phyloP scores from a whole-genome alignment of 2,329 filamentous ascomycete species.

The Alternaria sp. region DNA sequence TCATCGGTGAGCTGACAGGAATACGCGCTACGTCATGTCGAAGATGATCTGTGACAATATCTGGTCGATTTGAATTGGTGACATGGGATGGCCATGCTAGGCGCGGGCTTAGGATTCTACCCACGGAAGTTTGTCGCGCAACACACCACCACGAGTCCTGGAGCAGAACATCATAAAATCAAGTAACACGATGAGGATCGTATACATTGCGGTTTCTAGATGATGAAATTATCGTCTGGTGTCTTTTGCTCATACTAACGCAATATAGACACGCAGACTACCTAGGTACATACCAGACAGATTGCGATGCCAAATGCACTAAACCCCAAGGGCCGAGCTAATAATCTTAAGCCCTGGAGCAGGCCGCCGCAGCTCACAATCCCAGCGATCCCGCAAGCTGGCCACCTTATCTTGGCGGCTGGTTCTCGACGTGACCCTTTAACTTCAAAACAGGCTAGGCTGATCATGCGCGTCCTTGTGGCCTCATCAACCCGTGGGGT shows the following conservation, averaged over 20 bases:
- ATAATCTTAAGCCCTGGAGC: neutral
- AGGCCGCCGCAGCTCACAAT: neutral
- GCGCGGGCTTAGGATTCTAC: neutral
- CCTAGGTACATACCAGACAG: neutral
- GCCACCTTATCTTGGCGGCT: constrained; percentile 1
- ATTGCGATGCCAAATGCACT: neutral
- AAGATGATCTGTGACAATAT: neutral
- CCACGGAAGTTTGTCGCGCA: neutral
- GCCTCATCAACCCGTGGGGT: constrained; percentile 1
- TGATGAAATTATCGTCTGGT: neutral
- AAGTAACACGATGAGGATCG: neutral
- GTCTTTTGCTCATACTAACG: neutral
- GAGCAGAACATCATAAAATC: neutral
- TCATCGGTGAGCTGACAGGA: neutral
- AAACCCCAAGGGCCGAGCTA: neutral
- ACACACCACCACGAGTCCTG: neutral
- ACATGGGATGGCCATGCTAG: neutral
- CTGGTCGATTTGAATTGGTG: neutral
- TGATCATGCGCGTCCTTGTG: constrained; percentile 1
- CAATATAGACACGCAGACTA: neutral
- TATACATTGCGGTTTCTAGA: neutral
- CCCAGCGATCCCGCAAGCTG: neutral
- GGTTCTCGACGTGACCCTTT: constrained; percentile 1
- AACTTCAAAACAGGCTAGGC: neutral
- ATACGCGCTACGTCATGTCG: neutral